phyloP scores from a whole-genome alignment of 1,139 yeast species.

The Zygosaccharomyces sapae region DNA sequence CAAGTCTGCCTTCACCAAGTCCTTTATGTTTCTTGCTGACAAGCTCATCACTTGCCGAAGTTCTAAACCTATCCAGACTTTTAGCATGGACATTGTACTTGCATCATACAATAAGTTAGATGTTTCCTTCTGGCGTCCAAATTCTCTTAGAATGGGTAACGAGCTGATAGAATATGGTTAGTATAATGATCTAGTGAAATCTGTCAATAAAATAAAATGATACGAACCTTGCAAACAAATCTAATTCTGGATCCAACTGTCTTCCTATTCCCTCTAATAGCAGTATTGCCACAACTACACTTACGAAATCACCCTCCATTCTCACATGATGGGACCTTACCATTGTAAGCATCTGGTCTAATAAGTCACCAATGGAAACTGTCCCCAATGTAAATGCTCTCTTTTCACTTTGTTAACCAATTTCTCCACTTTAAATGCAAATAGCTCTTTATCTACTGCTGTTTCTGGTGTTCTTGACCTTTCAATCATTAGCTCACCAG shows the following conservation, averaged over 20 bases:
- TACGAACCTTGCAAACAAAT: conserved; percentile 92
- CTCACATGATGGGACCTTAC: conserved; percentile 91
- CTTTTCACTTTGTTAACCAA: conserved; percentile 76
- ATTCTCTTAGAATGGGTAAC: conserved; percentile 78
- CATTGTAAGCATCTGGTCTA: conserved; percentile 84
- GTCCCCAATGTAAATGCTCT: conserved; percentile 91
- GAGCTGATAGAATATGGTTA: conserved; percentile 48
- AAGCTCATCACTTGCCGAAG: conserved; percentile 82
- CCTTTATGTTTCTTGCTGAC: conserved; percentile 53
- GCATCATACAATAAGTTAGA: conserved; percentile 53
- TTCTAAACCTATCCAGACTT: conserved; percentile 89
- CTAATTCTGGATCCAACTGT: conserved; percentile 87
- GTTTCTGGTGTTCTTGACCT: conserved; percentile 92
- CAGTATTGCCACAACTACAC: conserved; percentile 86
- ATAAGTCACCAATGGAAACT: conserved; percentile 83
- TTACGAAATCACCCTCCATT: conserved; percentile 95
- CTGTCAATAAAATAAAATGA: conserved; percentile 55
- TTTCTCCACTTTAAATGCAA: conserved; percentile 81
- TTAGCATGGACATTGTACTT: conserved; percentile 70
- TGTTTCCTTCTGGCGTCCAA: conserved; percentile 65
- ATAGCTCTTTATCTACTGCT: conserved; percentile 75
- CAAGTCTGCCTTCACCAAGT: conserved; percentile 55
- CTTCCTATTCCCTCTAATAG: conserved; percentile 92
- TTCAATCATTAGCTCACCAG: conserved; percentile 94
- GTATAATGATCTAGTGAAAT: conserved; percentile 46